Percentiles rank a stretch among this genome's conserved stretches.
These are phyloP conservation scores for Lagenaria siceraria DNA, from an alignment of 306 rosid species.

Conservation along the genomic window DNA sequence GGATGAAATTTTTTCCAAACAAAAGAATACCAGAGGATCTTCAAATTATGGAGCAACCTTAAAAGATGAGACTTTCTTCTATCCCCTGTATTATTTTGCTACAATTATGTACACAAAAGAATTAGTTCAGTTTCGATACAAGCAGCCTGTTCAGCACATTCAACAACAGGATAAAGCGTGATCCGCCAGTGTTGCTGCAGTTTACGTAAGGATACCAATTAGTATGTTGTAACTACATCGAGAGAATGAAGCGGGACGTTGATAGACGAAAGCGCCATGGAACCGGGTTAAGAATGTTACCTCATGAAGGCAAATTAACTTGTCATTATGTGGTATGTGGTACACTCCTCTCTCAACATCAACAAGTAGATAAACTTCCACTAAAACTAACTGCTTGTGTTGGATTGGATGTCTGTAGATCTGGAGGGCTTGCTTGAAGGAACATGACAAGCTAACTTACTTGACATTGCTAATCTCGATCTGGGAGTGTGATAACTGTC, in stretches of 20 bases:
- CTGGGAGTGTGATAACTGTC: slow-evolving; percentile 17
- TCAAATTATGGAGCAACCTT: background rate
- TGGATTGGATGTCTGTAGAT: background rate
- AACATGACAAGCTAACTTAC: slow-evolving; percentile 6
- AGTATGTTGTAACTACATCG: background rate
- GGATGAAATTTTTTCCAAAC: background rate
- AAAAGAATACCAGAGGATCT: background rate
- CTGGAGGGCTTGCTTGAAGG: background rate
- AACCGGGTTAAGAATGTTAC: background rate
- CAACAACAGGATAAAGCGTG: background rate
- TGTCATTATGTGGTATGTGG: background rate
- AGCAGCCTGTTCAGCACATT: background rate
- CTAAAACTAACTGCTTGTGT: background rate
- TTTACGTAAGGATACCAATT: background rate
- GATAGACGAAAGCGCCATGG: background rate
- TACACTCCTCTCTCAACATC: background rate
- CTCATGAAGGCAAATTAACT: background rate
- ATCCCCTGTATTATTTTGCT: background rate
- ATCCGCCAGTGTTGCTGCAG: background rate
- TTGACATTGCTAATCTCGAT: slow-evolving; percentile 41
- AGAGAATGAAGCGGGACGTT: background rate
- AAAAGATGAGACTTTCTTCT: background rate
- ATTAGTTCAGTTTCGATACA: background rate
- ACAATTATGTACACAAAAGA: background rate
- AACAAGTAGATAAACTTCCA: background rate